These are phyloP conservation scores for barrel medic (Medicago truncatula) DNA, from an alignment of 306 rosid species.

Conservation along the genomic window DNA sequence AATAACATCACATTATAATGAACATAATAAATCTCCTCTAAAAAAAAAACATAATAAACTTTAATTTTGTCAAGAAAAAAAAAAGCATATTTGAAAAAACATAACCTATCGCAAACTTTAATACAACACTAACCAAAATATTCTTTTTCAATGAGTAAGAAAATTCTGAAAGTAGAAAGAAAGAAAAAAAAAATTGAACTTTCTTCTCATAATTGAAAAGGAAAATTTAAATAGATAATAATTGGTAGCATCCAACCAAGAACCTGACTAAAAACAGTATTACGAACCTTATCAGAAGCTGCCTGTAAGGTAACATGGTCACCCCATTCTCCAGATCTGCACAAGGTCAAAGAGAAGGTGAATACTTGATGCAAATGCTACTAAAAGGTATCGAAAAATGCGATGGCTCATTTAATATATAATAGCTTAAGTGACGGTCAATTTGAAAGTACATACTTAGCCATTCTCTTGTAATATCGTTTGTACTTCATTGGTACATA, in stretches of 20 bases:
- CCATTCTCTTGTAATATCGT: slow-evolving; percentile 83
- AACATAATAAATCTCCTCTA: background rate
- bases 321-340: slow-evolving; percentile 98
- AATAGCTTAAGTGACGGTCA: slow-evolving; percentile 36
- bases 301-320: slow-evolving; percentile 97
- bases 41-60: background rate
- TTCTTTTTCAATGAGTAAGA: background rate
- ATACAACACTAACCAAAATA: background rate
- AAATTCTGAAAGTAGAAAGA: background rate
- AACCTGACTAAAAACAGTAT: slow-evolving; percentile 12
- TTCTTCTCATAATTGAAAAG: slow-evolving; percentile 18
- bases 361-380: slow-evolving; percentile 35
- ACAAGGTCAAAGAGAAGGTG: slow-evolving; percentile 39
- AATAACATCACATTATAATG: slow-evolving; percentile 3
- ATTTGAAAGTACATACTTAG: slow-evolving; percentile 61
- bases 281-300: slow-evolving; percentile 82
- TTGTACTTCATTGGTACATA: slow-evolving; percentile 97
- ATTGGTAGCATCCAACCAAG: slow-evolving; percentile 27
- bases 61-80: slow-evolving; percentile 1
- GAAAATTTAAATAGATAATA: slow-evolving; percentile 12
- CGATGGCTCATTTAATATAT: slow-evolving; percentile 31
- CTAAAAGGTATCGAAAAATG: slow-evolving; percentile 28
- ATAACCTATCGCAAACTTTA: slow-evolving; percentile 10
- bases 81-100: too few species aligned
- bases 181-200: background rate